Base-by-base conservation (phyloP, 176 grass and related monocot species). In the Oryza glumipatula region DNA sequence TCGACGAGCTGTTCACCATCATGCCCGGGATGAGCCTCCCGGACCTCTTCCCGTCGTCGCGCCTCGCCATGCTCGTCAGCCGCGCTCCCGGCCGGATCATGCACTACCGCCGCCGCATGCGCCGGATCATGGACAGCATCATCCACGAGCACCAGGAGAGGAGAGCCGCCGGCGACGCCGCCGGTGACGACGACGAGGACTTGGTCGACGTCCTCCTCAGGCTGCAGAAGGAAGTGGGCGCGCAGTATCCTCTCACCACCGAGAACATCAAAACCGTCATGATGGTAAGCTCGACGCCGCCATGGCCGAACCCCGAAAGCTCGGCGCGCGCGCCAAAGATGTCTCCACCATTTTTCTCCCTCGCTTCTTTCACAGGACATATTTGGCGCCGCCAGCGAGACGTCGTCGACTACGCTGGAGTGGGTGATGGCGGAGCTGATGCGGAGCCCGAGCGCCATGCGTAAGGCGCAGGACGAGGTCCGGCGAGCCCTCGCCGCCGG, bases 21-120 rank as follows among this genome's bases (percentile, higher is more conserved):
- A 80, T 81, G 68, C 78, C 92, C 13, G 89, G 89, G 52, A 77
- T 84, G 67, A 94, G 87, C 86, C 70, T 89, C 74, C 85, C 83
- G 5, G 88, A 94, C 83, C 83, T 94, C n/a, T 94, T 84, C 83
- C 89, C 89, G 3, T 91, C 92, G 13, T 90, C 88, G 17, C 83
- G 78, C 44, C 78, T 90, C 35, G 78, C 78, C 43, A 85, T 72
- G 88, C 78, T 90, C 73, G 2, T 86, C 56, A 86, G 83, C 67
- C 78, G 66, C 6, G 77, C 54, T 0, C 77, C 82, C 0, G 49
- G 77, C 2, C 22, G 69, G 68, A 72, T 91, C 28, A 9, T 36
- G 51, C 56, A 64, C 4, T 79, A 78, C 60, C 84, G 88, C 65
- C 72, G 63, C 65, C 45, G 41, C 22, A 73, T 88, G 45, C 74